Percentiles rank a stretch among this genome's conserved stretches.
Conservation (phyloP, 2,329 filamentous ascomycete genomes). For the Penicillium decumbens region DNA sequence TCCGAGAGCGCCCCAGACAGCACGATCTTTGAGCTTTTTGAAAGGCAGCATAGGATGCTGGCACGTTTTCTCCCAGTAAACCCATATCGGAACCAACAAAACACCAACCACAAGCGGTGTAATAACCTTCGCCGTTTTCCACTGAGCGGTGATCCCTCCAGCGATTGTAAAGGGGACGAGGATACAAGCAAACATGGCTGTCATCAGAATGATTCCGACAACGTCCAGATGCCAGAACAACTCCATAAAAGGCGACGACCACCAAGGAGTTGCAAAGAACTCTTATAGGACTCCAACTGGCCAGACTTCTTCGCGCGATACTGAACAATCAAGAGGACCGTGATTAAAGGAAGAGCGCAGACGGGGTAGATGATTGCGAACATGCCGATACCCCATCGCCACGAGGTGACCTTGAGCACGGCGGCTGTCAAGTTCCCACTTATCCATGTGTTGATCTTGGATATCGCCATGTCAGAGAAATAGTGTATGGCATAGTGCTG, state of each 20-base stretch:
- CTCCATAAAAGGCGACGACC: slow-evolving; percentile 35
- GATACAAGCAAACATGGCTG: slow-evolving; percentile 50
- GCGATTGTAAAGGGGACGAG: slow-evolving; percentile 57
- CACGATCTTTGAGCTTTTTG: slow-evolving; percentile 57
- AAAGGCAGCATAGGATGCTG: slow-evolving; percentile 57
- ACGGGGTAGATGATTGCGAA: slow-evolving; percentile 59
- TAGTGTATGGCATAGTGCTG: not conserved
- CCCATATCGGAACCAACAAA: slow-evolving; percentile 46
- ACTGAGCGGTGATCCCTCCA: slow-evolving; percentile 46
- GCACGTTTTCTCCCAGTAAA: slow-evolving; percentile 52
- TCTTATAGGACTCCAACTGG: slow-evolving; percentile 44
- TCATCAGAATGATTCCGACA: slow-evolving; percentile 51
- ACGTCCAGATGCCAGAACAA: slow-evolving; percentile 56
- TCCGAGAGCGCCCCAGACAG: slow-evolving; percentile 60
- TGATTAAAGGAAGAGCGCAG: slow-evolving; percentile 52
- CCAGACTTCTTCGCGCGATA: slow-evolving; percentile 52
- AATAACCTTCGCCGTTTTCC: slow-evolving; percentile 51
- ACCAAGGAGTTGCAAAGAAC: slow-evolving; percentile 44
- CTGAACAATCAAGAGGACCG: slow-evolving; percentile 44
- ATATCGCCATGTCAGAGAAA: not conserved
- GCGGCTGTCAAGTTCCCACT: slow-evolving; percentile 54
- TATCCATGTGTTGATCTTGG: slow-evolving; percentile 57
- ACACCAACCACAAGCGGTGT: slow-evolving; percentile 51
- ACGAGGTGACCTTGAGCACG: slow-evolving; percentile 49
- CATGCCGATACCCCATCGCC: slow-evolving; percentile 63